A percentile compares a stretch with the other conserved stretches of the same genome.
Conservation (phyloP, 2,329 filamentous ascomycete genomes). For the Sporothrix schenckii region DNA sequence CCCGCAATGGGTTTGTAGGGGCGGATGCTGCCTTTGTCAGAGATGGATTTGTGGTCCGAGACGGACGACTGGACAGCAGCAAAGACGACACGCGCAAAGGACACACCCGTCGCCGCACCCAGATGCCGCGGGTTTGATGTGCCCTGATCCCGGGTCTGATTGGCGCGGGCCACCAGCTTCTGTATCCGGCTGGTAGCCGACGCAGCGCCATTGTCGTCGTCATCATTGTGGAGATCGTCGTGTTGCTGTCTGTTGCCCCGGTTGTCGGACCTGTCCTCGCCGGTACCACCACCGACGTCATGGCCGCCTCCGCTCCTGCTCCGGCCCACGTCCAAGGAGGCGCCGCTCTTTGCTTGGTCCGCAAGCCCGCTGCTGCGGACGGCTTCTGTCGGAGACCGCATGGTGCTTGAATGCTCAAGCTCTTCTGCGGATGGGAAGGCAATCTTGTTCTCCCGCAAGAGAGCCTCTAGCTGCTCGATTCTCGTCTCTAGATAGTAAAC, state of each 20-base stretch:
- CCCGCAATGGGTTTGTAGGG: conserved; percentile 59
- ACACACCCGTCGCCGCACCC: conserved; percentile 85
- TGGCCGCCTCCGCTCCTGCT: neutral
- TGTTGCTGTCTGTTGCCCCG: conserved; percentile 4
- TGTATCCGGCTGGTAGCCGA: conserved; percentile 59
- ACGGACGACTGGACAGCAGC: conserved; percentile 81
- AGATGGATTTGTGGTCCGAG: conserved; percentile 65
- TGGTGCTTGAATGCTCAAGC: conserved; percentile 58
- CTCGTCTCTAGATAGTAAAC: conserved; percentile 92
- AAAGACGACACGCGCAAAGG: conserved; percentile 91
- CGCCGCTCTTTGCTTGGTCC: conserved; percentile 43
- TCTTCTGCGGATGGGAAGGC: conserved; percentile 70
- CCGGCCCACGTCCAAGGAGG: neutral
- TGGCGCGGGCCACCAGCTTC: conserved; percentile 42
- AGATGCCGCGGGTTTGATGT: conserved; percentile 78
- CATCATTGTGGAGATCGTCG: conserved; percentile 9
- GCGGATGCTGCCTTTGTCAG: conserved; percentile 65
- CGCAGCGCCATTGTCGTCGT: conserved; percentile 53
- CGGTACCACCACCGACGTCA: neutral
- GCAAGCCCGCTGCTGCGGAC: conserved; percentile 34
- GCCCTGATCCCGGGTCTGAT: conserved; percentile 41
- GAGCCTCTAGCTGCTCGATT: conserved; percentile 77
- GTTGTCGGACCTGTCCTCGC: neutral
- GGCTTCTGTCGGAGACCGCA: conserved; percentile 28
- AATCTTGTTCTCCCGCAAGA: conserved; percentile 71